Conservation (phyloP, 192 early-diverging fungal genomes). For the Linnemannia schmuckeri region DNA sequence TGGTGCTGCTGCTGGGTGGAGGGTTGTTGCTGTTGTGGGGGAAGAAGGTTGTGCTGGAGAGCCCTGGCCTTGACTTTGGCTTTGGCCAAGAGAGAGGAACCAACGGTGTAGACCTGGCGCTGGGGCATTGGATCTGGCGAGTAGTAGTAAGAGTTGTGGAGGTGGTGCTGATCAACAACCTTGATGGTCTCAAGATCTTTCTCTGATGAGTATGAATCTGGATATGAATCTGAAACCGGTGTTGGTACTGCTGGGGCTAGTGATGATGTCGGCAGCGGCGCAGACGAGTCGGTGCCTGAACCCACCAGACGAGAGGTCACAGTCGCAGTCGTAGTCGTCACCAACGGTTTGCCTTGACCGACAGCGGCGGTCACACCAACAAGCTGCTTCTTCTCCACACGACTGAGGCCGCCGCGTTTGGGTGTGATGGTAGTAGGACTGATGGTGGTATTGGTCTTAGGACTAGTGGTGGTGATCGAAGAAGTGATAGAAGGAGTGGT, state of each 20-base stretch:
- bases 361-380: neutral
- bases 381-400: conserved; percentile 25
- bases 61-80: conserved; percentile 39
- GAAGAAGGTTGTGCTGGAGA: conserved; percentile 12
- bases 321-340: conserved; percentile 10
- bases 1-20: conserved; percentile 9
- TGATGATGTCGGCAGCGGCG: neutral
- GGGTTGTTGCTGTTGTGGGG: neutral
- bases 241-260: neutral
- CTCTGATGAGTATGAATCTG: conserved; percentile 10
- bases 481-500: neutral
- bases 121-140: conserved; percentile 17
- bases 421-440: neutral
- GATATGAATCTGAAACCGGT: conserved; percentile 12
- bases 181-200: neutral
- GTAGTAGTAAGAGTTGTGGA: neutral
- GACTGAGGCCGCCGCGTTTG: conserved; percentile 14
- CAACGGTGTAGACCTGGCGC: conserved; percentile 40
- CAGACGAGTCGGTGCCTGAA: conserved; percentile 5
- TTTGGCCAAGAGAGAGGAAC: conserved; percentile 36
- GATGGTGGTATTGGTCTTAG: neutral
- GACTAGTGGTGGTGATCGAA: neutral
- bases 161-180: neutral
- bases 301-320: neutral
- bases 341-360: neutral